Evolutionary conservation across 2,329 filamentous ascomycete species (phyloP), one percentile per base, ranked within the genome.

Genomic region (Aspergillus costaricaensis): DNA sequence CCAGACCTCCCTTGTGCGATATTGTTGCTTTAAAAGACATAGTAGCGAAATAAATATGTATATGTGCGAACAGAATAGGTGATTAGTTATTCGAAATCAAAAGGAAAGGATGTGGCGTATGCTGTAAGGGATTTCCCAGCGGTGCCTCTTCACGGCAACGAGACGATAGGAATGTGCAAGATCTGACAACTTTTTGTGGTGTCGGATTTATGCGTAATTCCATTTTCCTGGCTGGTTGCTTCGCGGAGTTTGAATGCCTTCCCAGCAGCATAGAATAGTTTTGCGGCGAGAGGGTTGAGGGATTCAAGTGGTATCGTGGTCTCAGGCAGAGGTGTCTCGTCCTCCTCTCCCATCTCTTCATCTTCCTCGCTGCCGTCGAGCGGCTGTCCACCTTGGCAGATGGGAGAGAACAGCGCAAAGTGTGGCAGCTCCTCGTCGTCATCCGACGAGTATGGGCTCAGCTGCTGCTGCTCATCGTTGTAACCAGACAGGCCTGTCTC

Each of bases 401-500:
- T 62, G 15, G 61, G 23, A 3, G 66, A 67, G 53, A 67, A 62
- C 10, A 68, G n/a, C n/a, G 62, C 62, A 19, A 67, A 52, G 32
- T 43, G 59, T 5, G 64, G 53, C 4, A 57, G 47, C 5, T 49
- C 25, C 39, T 67, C 61, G 14, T 67, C 62, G 7, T 60, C 62
- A 27, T 64, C 61, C 27, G 62, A 59, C 19, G 59, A 61, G 59
- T 58, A 62, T 8, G 58, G 67, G 61, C 49, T 68, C 57, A 50
- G 25, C 39, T 65, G 63, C 41, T 67, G 65, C 21, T 65, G 61
- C 17, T 61, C 58, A 8, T 63, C 68, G 15, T 50, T 49, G 25
- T 55, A 60, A 30, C 67, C 63, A 36, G 62, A 50, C 8, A 62
- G 59, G 7, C 67, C 66, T 19, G 66, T 58, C 10, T 72, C 67